A percentile compares a stretch with the other conserved stretches of the same genome.
Evolutionary conservation across 2,329 filamentous ascomycete genomes (phyloP).

Genomic region (Drechslerella dactyloides): DNA sequence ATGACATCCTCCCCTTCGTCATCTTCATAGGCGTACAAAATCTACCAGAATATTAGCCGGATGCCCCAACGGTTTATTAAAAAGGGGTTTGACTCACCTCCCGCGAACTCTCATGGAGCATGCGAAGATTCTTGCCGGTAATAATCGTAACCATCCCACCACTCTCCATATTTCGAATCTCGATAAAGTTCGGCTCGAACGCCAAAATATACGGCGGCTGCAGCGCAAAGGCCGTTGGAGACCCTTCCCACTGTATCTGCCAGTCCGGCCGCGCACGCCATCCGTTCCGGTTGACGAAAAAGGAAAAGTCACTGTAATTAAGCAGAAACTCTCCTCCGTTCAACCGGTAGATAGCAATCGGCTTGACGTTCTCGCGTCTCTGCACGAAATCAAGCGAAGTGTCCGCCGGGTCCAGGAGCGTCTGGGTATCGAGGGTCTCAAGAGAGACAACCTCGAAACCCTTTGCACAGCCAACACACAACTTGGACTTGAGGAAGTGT

Average conservation of each 20-base stretch:
- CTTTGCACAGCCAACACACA: conserved; percentile 92
- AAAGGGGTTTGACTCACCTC: conserved; percentile 70
- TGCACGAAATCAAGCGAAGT: conserved; percentile 97
- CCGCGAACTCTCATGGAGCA: conserved; percentile 95
- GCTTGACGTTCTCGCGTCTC: conserved; percentile 88
- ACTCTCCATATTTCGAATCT: conserved; percentile 93
- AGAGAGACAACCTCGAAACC: conserved; percentile 97
- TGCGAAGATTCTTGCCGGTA: conserved; percentile 93
- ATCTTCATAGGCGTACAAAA: conserved; percentile 96
- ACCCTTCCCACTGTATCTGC: conserved; percentile 97
- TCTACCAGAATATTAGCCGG: conserved; percentile 64
- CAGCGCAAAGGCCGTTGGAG: conserved; percentile 86
- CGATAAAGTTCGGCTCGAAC: conserved; percentile 96
- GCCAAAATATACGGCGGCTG: conserved; percentile 97
- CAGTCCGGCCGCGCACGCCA: conserved; percentile 96
- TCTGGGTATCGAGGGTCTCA: conserved; percentile 97
- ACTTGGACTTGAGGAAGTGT: conserved; percentile 93
- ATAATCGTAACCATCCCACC: conserved; percentile 91
- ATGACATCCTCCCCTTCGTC: conserved; percentile 83
- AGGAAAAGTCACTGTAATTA: conserved; percentile 98
- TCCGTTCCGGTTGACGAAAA: conserved; percentile 98
- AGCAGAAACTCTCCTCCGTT: conserved; percentile 90
- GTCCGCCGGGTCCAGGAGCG: conserved; percentile 93
- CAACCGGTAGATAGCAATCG: conserved; percentile 95
- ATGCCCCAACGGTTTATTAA: not conserved